A percentile compares a stretch with the other conserved stretches of the same genome.
phyloP scores from a whole-genome alignment of 2,329 filamentous ascomycete genomes.

The Fusarium sp. region DNA sequence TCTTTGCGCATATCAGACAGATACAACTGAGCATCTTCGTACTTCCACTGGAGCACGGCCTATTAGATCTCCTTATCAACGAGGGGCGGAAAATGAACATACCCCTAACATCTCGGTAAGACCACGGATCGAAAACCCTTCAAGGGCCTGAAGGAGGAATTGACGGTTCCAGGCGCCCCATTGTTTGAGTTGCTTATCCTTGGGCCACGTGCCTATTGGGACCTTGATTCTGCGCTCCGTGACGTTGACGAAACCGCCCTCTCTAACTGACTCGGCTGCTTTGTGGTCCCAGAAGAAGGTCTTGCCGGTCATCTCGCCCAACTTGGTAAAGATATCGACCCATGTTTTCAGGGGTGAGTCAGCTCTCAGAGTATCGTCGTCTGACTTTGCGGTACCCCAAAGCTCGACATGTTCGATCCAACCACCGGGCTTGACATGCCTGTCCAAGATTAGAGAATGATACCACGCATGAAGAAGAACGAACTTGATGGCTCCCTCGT shows the following conservation, averaged over 20 bases:
- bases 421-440: constrained; percentile 16
- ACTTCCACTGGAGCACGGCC: neutral
- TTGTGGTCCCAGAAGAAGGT: constrained; percentile 24
- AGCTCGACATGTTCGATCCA: constrained; percentile 30
- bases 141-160: constrained; percentile 16
- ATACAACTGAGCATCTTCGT: neutral
- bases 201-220: constrained; percentile 20
- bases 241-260: constrained; percentile 14
- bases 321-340: constrained; percentile 16
- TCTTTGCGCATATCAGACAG: neutral
- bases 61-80: neutral
- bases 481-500: constrained; percentile 15
- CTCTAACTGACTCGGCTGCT: constrained; percentile 6
- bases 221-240: constrained; percentile 23
- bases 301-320: constrained; percentile 20
- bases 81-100: rapidly evolving
- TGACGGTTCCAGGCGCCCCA: constrained; percentile 32
- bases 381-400: constrained; percentile 19
- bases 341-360: constrained; percentile 27
- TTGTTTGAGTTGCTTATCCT: constrained; percentile 25
- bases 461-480: rapidly evolving
- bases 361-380: constrained; percentile 16
- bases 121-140: constrained; percentile 26
- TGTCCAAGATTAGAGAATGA: neutral
- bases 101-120: constrained; percentile 20